Conservation (phyloP, 805 yeast species). For the Spathaspora sp. region DNA sequence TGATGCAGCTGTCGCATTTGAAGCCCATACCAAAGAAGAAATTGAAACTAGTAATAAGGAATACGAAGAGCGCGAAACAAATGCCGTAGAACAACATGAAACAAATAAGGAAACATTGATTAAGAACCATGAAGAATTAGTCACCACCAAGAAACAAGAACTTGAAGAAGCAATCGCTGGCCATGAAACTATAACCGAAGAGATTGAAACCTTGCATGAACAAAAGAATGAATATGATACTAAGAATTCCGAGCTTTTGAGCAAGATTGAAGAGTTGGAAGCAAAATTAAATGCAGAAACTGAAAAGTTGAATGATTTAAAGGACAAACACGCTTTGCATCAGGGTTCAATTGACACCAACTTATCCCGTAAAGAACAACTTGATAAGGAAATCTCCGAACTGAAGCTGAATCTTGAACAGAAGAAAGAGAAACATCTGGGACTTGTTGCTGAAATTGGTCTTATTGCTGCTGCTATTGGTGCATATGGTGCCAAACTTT, state of each 20-base stretch:
- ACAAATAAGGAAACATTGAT: slow-evolving; percentile 40
- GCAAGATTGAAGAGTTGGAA: slow-evolving; percentile 40
- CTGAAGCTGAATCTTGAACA: slow-evolving; percentile 33
- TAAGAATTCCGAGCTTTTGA: slow-evolving; percentile 33
- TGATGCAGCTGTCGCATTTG: slow-evolving; percentile 32
- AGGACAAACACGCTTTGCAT: slow-evolving; percentile 27
- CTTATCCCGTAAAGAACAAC: slow-evolving; percentile 36
- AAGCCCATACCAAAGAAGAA: slow-evolving; percentile 36
- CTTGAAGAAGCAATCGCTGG: slow-evolving; percentile 38
- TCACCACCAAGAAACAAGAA: slow-evolving; percentile 42
- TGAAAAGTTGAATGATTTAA: slow-evolving; percentile 27
- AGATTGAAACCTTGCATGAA: slow-evolving; percentile 42
- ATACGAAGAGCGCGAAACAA: slow-evolving; percentile 42
- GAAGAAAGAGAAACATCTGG: slow-evolving; percentile 34
- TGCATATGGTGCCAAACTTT: slow-evolving; percentile 43
- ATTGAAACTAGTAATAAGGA: slow-evolving; percentile 45
- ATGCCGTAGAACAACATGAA: slow-evolving; percentile 45
- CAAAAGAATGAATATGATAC: slow-evolving; percentile 39
- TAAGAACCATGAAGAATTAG: slow-evolving; percentile 43
- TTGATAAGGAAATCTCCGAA: slow-evolving; percentile 33
- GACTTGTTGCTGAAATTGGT: slow-evolving; percentile 41
- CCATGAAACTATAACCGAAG: slow-evolving; percentile 41
- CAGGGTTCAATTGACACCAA: slow-evolving; percentile 24
- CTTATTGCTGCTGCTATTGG: slow-evolving; percentile 39
- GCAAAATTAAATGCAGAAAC: slow-evolving; percentile 39